phyloP scores from a whole-genome alignment of 495 filamentous ascomycete genomes.

The Baudoinia panamericana region DNA sequence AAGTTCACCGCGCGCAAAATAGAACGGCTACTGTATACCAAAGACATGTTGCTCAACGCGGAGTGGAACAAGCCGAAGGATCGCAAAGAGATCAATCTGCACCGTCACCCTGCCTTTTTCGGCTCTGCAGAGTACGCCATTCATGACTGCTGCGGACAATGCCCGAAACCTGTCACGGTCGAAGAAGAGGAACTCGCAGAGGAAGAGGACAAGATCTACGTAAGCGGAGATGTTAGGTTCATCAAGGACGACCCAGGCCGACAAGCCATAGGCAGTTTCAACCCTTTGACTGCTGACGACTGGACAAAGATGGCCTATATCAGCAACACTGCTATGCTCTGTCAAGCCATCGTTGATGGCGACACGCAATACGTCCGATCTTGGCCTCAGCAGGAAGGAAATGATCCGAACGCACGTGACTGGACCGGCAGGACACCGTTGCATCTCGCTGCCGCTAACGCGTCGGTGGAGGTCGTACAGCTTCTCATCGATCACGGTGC shows the following conservation, averaged over 20 bases:
- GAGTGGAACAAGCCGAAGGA: conserved; percentile 70
- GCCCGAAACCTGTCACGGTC: conserved; percentile 50
- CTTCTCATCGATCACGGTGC: conserved; percentile 59
- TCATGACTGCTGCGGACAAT: conserved; percentile 66
- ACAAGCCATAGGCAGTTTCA: conserved; percentile 59
- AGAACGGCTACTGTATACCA: conserved; percentile 64
- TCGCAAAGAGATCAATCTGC: conserved; percentile 55
- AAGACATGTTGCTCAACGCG: conserved; percentile 70
- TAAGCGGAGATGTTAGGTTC: conserved; percentile 57
- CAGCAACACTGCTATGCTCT: conserved; percentile 55
- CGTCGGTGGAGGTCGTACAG: conserved; percentile 55
- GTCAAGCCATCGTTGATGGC: conserved; percentile 60
- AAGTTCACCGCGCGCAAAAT: conserved; percentile 59
- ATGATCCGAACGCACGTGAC: conserved; percentile 53
- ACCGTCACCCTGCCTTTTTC: conserved; percentile 67
- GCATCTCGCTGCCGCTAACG: conserved; percentile 57
- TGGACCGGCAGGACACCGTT: conserved; percentile 71
- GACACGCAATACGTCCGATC: conserved; percentile 52
- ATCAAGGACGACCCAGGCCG: conserved; percentile 67
- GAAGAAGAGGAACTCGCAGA: conserved; percentile 57
- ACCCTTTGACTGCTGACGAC: conserved; percentile 65
- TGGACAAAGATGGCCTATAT: conserved; percentile 72
- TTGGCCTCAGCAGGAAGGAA: conserved; percentile 49
- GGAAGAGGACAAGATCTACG: conserved; percentile 57
- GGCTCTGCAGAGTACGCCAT: conserved; percentile 54